A percentile compares a stretch with the other conserved stretches of the same genome.
These are phyloP conservation scores for Erysimum pusillum DNA, from an alignment of 441 rosid species.

Conservation along the genomic window DNA sequence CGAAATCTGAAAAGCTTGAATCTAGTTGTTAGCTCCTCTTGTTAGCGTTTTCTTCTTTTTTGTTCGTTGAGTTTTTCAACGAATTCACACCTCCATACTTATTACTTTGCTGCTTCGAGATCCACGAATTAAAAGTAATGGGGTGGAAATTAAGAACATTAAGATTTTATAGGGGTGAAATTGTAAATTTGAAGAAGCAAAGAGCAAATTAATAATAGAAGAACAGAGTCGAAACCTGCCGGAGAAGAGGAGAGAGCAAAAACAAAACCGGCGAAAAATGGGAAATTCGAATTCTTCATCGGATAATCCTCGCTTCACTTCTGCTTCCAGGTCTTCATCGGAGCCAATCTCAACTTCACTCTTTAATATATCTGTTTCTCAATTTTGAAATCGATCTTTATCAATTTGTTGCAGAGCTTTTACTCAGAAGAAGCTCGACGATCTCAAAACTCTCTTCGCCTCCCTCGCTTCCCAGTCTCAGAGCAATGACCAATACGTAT, in stretches of 20 bases:
- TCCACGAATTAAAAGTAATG: neutral
- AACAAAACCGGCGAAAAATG: constrained; percentile 48
- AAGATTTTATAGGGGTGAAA: neutral
- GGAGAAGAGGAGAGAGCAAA: constrained; percentile 7
- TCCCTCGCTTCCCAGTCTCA: constrained; percentile 76
- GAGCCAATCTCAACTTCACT: constrained; percentile 4
- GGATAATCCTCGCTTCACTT: constrained; percentile 66
- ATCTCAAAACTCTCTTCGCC: constrained; percentile 62
- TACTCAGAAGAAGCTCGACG: constrained; percentile 67
- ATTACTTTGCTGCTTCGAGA: neutral
- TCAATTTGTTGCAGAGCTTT: constrained; percentile 64
- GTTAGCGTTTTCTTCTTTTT: neutral
- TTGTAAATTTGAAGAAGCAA: constrained; percentile 18
- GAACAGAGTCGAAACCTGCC: constrained; percentile 22
- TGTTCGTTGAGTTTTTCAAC: constrained; percentile 18
- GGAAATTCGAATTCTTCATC: constrained; percentile 83
- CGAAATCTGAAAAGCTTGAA: constrained; percentile 25
- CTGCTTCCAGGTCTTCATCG: constrained; percentile 70
- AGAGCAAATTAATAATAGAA: constrained; percentile 33
- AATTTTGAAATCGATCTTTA: neutral
- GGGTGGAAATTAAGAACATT: neutral
- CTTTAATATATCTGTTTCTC: neutral
- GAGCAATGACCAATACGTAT: constrained; percentile 56
- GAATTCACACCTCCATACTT: neutral
- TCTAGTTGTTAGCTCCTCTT: neutral